A percentile compares a stretch with the other conserved stretches of the same genome.
phyloP scores from a whole-genome alignment of 148 eudicot genomes.

The Cornus florida region DNA sequence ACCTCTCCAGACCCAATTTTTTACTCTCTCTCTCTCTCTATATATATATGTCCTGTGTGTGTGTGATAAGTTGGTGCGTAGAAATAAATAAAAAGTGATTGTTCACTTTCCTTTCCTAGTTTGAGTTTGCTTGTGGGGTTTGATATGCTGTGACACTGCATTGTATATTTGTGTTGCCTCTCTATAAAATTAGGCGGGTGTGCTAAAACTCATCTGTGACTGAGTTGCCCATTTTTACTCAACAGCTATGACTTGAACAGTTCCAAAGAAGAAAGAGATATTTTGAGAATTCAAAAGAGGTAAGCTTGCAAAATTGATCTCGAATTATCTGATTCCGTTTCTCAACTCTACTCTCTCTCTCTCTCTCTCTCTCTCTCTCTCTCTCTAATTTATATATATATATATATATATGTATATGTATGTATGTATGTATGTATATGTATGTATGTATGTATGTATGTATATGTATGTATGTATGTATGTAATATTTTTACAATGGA shows the following conservation, averaged over 20 bases:
- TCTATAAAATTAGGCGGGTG: not conserved
- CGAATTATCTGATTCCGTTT: not conserved
- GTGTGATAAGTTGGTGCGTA: not conserved
- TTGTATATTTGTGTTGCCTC: not conserved
- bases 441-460: too few species aligned
- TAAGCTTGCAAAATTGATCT: slow-evolving; percentile 16
- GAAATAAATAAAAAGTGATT: not conserved
- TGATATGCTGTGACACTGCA: not conserved
- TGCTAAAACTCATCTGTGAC: not conserved
- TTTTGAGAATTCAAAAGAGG: slow-evolving; percentile 53
- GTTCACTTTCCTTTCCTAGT: not conserved
- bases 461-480: too few species aligned
- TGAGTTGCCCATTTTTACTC: not conserved
- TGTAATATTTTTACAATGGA: too few species aligned
- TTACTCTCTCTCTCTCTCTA: not conserved
- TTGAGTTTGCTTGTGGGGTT: not conserved
- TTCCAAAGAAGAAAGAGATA: slow-evolving; percentile 65
- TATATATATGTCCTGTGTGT: not conserved
- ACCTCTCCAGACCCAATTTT: not conserved
- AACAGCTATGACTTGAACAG: slow-evolving; percentile 69
- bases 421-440: too few species aligned
- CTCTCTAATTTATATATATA: too few species aligned
- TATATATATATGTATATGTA: too few species aligned
- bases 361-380: too few species aligned
- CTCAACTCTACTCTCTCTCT: not conserved